phyloP scores from a whole-genome alignment of 305 asterid genomes.

The Fraxinus latifolia region DNA sequence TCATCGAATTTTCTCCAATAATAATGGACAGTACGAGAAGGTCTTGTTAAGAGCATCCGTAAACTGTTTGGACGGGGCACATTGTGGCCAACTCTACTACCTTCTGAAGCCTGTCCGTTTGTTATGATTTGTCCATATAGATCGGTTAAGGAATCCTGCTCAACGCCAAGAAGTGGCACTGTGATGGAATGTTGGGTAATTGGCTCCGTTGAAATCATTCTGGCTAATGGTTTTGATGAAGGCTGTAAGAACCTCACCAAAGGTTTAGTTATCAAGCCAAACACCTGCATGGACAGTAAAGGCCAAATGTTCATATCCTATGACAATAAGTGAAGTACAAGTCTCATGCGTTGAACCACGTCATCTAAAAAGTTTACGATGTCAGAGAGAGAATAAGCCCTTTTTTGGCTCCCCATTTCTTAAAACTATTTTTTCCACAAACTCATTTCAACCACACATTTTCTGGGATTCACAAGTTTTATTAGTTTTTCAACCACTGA shows the following conservation, averaged over 20 bases:
- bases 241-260: conserved; percentile 60
- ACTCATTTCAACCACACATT: neutral
- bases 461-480: neutral
- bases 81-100: conserved; percentile 26
- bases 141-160: conserved; percentile 45
- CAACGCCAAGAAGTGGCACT: conserved; percentile 62
- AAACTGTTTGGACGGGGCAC: conserved; percentile 64
- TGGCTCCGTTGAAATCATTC: conserved; percentile 61
- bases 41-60: conserved; percentile 72
- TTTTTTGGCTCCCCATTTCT: neutral
- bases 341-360: neutral
- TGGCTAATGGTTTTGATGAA: conserved; percentile 40
- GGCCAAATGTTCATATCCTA: neutral
- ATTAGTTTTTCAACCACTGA: neutral
- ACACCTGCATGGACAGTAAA: conserved; percentile 51
- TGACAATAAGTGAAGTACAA: neutral
- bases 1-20: conserved; percentile 88
- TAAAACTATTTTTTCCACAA: neutral
- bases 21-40: conserved; percentile 73
- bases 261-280: conserved; percentile 82
- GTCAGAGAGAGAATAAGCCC: neutral
- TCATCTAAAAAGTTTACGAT: neutral
- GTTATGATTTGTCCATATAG: conserved; percentile 26
- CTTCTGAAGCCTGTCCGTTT: conserved; percentile 43
- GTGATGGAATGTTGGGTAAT: conserved; percentile 48